Evolutionary conservation across 257 asterid species (phyloP), one percentile per base, ranked within the genome.

Genomic region (Nicotiana benthamiana): DNA sequence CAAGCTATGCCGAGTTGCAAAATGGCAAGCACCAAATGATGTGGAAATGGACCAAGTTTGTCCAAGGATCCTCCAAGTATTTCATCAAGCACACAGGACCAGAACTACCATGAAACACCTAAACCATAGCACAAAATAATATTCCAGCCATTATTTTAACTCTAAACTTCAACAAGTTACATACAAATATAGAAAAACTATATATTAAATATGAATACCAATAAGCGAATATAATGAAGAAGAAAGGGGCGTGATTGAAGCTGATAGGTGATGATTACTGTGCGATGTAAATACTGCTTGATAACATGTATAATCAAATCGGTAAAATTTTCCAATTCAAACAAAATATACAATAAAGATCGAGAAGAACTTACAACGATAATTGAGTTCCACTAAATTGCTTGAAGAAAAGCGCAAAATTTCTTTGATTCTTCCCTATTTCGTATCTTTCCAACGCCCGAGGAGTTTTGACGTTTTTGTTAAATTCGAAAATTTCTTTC

Each of bases 371-470:
- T n/a, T n/a, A n/a, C n/a, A n/a, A n/a, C n/a, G n/a, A n/a, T n/a
- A n/a, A n/a, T n/a, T n/a, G n/a, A n/a, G n/a, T n/a, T n/a, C n/a
- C n/a, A n/a, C n/a, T n/a, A n/a, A n/a, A n/a, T n/a, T n/a, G n/a
- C n/a, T n/a, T n/a, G n/a, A n/a, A n/a, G n/a, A n/a, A n/a, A n/a
- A n/a, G n/a, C n/a, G n/a, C n/a, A n/a, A n/a, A n/a, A n/a, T n/a
- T n/a, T n/a, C 76, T 76, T 80, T 53, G 83, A 83, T 79, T 83
- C 79, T 36, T 64, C 54, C 54, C 2, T 32, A 24, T 34, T 81
- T 28, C 34, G 6, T 22, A 40, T 72, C 60, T 72, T 40, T 13
- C 60, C 60, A 22, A 43, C 26, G 59, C 12, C 10, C 56, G 59
- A 70, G 77, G 72, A 16, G n/a, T 24, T 72, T 43, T 72, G 34